Conservation (phyloP, 768 basidiomycete genomes). For the Serendipita sp. region DNA sequence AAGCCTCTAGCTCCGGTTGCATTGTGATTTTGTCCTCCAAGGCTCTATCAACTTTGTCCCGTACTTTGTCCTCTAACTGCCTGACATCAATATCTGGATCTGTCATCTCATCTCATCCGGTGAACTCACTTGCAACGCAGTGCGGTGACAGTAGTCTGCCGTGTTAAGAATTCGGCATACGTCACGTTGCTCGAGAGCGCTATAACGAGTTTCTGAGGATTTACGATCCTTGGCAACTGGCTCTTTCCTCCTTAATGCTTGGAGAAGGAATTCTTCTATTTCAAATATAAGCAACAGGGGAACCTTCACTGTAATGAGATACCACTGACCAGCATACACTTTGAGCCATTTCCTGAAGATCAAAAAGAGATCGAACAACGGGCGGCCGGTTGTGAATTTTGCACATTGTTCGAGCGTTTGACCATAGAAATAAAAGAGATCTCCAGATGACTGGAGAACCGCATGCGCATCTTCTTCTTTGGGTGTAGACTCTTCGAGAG, state of each 20-base stretch:
- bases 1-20: slow-evolving; percentile 73
- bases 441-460: slow-evolving; percentile 85
- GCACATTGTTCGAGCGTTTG: slow-evolving; percentile 91
- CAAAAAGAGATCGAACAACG: slow-evolving; percentile 62
- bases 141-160: slow-evolving; percentile 90
- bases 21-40: slow-evolving; percentile 68
- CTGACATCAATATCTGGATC: neutral
- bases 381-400: slow-evolving; percentile 68
- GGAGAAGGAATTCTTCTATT: slow-evolving; percentile 71
- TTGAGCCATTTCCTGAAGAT: slow-evolving; percentile 89
- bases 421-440: slow-evolving; percentile 92
- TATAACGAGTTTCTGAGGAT: slow-evolving; percentile 68
- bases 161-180: slow-evolving; percentile 89
- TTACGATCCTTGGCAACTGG: slow-evolving; percentile 27
- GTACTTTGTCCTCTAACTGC: slow-evolving; percentile 84
- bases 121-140: slow-evolving; percentile 57
- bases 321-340: slow-evolving; percentile 69
- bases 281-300: neutral
- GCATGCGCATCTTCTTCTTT: slow-evolving; percentile 32
- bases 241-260: slow-evolving; percentile 52
- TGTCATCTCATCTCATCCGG: neutral
- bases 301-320: neutral
- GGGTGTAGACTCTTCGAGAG: slow-evolving; percentile 35
- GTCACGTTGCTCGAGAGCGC: slow-evolving; percentile 57
- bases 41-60: slow-evolving; percentile 58